Evolutionary conservation across 495 filamentous ascomycete genomes (phyloP).

Genomic region (Corynascus novoguineensis): DNA sequence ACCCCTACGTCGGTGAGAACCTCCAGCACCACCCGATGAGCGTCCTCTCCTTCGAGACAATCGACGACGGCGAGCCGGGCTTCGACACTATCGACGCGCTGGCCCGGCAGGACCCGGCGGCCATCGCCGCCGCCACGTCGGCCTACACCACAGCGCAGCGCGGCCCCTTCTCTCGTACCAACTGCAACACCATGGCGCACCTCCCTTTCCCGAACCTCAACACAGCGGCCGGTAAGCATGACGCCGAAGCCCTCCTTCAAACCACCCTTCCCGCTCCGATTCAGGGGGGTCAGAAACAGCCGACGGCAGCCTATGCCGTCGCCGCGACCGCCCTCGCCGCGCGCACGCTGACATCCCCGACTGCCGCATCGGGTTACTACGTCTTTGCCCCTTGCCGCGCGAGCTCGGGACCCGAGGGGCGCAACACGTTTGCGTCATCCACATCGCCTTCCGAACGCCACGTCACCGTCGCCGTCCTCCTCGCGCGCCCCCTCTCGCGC

Average conservation of each 20-base stretch:
- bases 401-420: background rate
- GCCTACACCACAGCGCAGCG: slow-evolving; percentile 8
- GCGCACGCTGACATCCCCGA: background rate
- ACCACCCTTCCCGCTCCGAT: background rate
- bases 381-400: background rate
- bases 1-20: slow-evolving; percentile 48
- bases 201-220: slow-evolving; percentile 35
- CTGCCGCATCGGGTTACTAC: slow-evolving; percentile 6
- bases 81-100: slow-evolving; percentile 72
- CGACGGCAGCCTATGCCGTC: slow-evolving; percentile 16
- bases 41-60: slow-evolving; percentile 6
- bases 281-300: too few species aligned
- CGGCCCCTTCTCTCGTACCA: slow-evolving; percentile 47
- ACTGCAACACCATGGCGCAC: slow-evolving; percentile 71
- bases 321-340: background rate
- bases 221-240: background rate
- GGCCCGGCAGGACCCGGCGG: slow-evolving; percentile 55
- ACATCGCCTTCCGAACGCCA: background rate
- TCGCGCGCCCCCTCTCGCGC: slow-evolving; percentile 45
- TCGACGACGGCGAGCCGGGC: slow-evolving; percentile 30
- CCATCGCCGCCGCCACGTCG: slow-evolving; percentile 37
- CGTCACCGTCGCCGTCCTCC: slow-evolving; percentile 24
- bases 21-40: slow-evolving; percentile 19
- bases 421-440: background rate
- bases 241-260: slow-evolving; percentile 24